Conservation (phyloP, 441 rosid species). For the Syzygium syzygioides region DNA sequence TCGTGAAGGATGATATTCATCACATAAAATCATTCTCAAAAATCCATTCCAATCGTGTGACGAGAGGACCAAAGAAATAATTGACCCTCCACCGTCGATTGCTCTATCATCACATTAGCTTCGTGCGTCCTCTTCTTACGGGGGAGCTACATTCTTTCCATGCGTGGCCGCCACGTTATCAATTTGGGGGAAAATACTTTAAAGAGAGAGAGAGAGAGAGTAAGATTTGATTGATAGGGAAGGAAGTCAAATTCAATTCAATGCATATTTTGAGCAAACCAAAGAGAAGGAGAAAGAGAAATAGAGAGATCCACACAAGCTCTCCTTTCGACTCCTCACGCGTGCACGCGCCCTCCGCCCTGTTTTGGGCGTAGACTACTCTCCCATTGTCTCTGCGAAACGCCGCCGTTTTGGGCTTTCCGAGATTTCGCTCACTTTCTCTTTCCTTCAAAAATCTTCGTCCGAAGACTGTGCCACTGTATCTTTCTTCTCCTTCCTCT, state of each 20-base stretch:
- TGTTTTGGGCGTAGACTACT: not conserved
- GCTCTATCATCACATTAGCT: accelerated
- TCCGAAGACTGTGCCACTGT: too few species aligned
- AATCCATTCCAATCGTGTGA: accelerated
- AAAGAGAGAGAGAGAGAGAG: not conserved
- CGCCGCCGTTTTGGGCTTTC: not conserved
- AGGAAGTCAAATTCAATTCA: not conserved
- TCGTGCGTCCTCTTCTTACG: accelerated
- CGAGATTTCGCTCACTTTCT: not conserved
- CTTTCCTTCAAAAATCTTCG: not conserved
- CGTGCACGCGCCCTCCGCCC: not conserved
- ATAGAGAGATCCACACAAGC: not conserved
- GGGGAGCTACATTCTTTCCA: too few species aligned
- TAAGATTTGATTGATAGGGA: not conserved
- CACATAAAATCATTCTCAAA: not conserved
- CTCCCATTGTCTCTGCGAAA: not conserved
- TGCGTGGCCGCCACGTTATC: not conserved
- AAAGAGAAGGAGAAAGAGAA: not conserved
- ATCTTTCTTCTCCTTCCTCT: not conserved
- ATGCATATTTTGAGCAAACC: not conserved
- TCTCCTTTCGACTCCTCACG: not conserved
- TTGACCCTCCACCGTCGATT: accelerated
- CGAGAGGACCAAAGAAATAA: not conserved
- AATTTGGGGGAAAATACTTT: not conserved
- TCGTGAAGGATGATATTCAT: accelerated